phyloP scores from a whole-genome alignment of 202 grass and related monocot genomes.

The Bolboschoenoplectus hybrid region DNA sequence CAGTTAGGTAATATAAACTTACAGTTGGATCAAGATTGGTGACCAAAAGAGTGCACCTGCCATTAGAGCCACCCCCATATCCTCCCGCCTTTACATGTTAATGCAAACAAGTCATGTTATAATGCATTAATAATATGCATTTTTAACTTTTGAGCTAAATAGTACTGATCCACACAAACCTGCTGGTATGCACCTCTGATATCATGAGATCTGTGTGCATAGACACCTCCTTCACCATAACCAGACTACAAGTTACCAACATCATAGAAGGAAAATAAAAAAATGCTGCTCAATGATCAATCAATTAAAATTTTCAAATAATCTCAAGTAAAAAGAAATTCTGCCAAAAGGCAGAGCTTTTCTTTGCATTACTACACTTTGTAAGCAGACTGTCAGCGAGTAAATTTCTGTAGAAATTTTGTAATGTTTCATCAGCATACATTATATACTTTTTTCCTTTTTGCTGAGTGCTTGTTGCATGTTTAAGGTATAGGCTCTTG shows the following conservation, averaged over 20 bases:
- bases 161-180: constrained; percentile 46
- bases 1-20: constrained; percentile 42
- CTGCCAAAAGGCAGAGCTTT: constrained; percentile 12
- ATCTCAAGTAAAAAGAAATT: constrained; percentile 15
- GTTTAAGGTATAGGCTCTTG: not conserved
- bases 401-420: not conserved
- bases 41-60: constrained; percentile 69
- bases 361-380: not conserved
- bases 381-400: not conserved
- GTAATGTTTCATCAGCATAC: not conserved
- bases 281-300: not conserved
- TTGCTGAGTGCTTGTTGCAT: not conserved
- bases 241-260: constrained; percentile 33
- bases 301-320: not conserved
- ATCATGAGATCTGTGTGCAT: constrained; percentile 56
- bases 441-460: not conserved
- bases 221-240: constrained; percentile 66
- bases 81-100: constrained; percentile 47
- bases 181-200: constrained; percentile 60
- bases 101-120: constrained; percentile 20
- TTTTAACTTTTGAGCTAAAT: not conserved
- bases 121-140: constrained; percentile 11
- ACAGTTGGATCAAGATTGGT: constrained; percentile 77
- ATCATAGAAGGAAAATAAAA: constrained; percentile 3
- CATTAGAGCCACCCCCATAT: constrained; percentile 77